Base-by-base conservation (phyloP, 2,329 filamentous ascomycete genomes). In the Cadophora luteo-olivacea region DNA sequence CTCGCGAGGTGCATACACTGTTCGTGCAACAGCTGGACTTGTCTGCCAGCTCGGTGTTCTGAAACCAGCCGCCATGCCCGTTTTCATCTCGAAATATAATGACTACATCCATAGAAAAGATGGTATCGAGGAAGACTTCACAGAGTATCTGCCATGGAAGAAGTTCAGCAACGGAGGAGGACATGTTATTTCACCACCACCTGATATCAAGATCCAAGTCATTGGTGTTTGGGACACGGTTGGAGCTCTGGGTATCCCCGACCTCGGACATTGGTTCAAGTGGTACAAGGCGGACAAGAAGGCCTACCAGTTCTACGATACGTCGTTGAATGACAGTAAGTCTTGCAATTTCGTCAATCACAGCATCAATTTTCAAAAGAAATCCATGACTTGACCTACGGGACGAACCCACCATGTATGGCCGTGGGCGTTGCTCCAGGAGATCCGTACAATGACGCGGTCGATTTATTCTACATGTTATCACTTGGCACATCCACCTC, bases 221-320 rank as follows among this genome's bases (percentile, higher is more conserved):
- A 65, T 72, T 24, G 70, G 70, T 29, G 70, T 72, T 24, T 72
- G 61, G 51, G 70, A 72, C 38, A 72, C 70, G 1, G 70, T 72
- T n/a, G 68, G 66, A 14, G 52, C 48, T 57, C 51, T 67, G 4
- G 65, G 65, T 24, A 16, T 58, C 12, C 62, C 63, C 29, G 52
- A 64, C 64, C 48, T 66, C n/a, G 64, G 64, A 14, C 29, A 64
- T 9, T 52, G 33, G 33, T 36, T 57, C 33, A 58, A 61, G 25
- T 60, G 63, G 61, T 54, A 66, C 48, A 67, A 67, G 25, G 58
- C 51, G 32, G 64, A 69, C 38, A 41, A 52, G 22, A 63, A 67
- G 38, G 63, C 61, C 11, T 84, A 84, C 71, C 75, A 78, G n/a
- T 84, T 84, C 70, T 72, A 83, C 4, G 79, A 79, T 7, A 80